phyloP scores from a whole-genome alignment of 2,329 filamentous ascomycete genomes.

The Trichoderma simmonsii region DNA sequence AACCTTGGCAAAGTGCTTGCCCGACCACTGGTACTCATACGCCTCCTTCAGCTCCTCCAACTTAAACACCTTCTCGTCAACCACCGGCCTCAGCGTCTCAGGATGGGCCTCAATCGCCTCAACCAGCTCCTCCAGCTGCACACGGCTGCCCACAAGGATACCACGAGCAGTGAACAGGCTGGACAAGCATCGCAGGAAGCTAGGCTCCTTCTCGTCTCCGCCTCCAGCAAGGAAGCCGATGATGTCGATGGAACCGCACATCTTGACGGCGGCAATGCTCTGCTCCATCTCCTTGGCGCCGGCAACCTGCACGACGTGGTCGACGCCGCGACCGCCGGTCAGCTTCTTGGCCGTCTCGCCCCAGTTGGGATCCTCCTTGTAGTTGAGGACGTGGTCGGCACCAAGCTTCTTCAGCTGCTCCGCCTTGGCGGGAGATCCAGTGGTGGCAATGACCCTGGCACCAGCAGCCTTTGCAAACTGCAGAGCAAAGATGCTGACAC shows the following conservation, averaged over 20 bases:
- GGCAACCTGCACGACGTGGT: slow-evolving; percentile 49
- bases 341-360: slow-evolving; percentile 43
- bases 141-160: slow-evolving; percentile 44
- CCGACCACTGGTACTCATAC: slow-evolving; percentile 39
- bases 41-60: slow-evolving; percentile 46
- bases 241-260: slow-evolving; percentile 45
- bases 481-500: slow-evolving; percentile 64
- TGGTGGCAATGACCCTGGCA: slow-evolving; percentile 49
- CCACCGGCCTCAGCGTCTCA: slow-evolving; percentile 42
- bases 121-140: slow-evolving; percentile 52
- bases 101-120: slow-evolving; percentile 47
- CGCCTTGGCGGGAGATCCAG: slow-evolving; percentile 44
- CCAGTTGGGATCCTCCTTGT: slow-evolving; percentile 45
- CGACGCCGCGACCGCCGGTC: slow-evolving; percentile 44
- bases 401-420: slow-evolving; percentile 44
- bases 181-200: slow-evolving; percentile 34
- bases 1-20: slow-evolving; percentile 41
- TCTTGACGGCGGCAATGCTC: slow-evolving; percentile 43
- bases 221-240: slow-evolving; percentile 38
- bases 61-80: slow-evolving; percentile 40
- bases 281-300: slow-evolving; percentile 44
- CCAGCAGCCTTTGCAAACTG: slow-evolving; percentile 53
- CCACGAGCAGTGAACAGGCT: slow-evolving; percentile 43
- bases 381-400: slow-evolving; percentile 50
- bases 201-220: slow-evolving; percentile 24